Percentiles rank a stretch among this genome's conserved stretches.
Evolutionary conservation across 805 yeast genomes (phyloP).

Genomic region (Groenewaldozyma tartarivorans): DNA sequence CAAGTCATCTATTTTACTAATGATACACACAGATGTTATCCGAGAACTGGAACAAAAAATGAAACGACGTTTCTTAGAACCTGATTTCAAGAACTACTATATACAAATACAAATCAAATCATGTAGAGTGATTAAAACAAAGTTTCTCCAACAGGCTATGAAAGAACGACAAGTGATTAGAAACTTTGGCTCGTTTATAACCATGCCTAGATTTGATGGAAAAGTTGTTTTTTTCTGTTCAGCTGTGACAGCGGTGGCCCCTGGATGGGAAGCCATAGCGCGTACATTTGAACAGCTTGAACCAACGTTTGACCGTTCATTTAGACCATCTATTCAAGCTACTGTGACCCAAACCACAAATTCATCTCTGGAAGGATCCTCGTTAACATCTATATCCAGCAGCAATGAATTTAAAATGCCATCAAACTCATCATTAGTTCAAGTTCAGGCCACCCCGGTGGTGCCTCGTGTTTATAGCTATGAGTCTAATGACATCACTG

Average conservation of each 20-base stretch:
- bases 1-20: slow-evolving; percentile 1
- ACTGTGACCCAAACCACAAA: not conserved
- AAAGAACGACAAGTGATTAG: not conserved
- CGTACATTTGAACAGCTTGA: not conserved
- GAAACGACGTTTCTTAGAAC: not conserved
- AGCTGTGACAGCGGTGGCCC: not conserved
- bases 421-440: not conserved
- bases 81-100: not conserved
- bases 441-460: not conserved
- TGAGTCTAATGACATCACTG: not conserved
- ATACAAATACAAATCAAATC: not conserved
- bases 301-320: not conserved
- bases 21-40: not conserved
- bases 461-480: not conserved
- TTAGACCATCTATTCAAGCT: not conserved
- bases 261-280: not conserved
- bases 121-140: not conserved
- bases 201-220: slow-evolving; percentile 1
- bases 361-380: not conserved
- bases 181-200: not conserved
- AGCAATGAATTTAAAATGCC: not conserved
- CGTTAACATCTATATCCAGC: not conserved
- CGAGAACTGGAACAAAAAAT: not conserved
- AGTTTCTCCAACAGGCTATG: not conserved
- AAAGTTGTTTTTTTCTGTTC: not conserved